Conservation (phyloP, 75 land plant genomes). For the Azolla pinnata region DNA sequence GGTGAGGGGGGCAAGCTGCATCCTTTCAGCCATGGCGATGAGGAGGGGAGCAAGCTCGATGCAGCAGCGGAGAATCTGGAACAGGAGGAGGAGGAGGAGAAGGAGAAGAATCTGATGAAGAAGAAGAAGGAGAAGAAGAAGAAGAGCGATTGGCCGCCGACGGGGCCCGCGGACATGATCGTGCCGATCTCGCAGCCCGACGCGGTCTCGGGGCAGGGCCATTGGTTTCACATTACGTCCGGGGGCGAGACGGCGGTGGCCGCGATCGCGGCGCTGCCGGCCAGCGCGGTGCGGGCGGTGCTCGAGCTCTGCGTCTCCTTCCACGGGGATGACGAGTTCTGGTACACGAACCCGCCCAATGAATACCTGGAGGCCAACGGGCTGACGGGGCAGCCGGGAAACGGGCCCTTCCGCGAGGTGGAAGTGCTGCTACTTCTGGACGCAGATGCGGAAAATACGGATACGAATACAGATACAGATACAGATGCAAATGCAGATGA, state of each 20-base stretch:
- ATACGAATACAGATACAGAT: too few relatives aligned
- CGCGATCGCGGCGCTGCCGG: slow-evolving; percentile 28
- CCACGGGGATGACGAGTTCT: slow-evolving; percentile 66
- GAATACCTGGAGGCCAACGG: slow-evolving; percentile 46
- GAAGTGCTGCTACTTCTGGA: slow-evolving; percentile 24
- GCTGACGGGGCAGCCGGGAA: slow-evolving; percentile 34
- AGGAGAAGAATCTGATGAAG: too few relatives aligned
- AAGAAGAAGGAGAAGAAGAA: too few relatives aligned
- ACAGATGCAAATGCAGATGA: too few relatives aligned
- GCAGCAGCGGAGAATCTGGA: too few relatives aligned
- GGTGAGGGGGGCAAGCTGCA: too few relatives aligned
- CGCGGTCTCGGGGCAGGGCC: slow-evolving; percentile 22
- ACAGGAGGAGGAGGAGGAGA: too few relatives aligned
- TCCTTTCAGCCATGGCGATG: too few relatives aligned
- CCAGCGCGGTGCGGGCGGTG: slow-evolving; percentile 33
- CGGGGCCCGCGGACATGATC: slow-evolving; percentile 50
- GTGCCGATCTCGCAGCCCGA: slow-evolving; percentile 37
- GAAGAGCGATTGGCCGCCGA: too few relatives aligned
- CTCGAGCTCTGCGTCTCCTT: slow-evolving; percentile 58
- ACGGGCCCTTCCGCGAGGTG: slow-evolving; percentile 59
- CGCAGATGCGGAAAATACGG: too few relatives aligned
- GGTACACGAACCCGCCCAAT: slow-evolving; percentile 75
- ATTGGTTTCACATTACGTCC: slow-evolving; percentile 46
- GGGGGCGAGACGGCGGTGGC: slow-evolving; percentile 13
- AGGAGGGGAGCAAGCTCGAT: too few relatives aligned